Evolutionary conservation across 768 basidiomycete genomes (phyloP).

Genomic region (Lactarius akahatsu): DNA sequence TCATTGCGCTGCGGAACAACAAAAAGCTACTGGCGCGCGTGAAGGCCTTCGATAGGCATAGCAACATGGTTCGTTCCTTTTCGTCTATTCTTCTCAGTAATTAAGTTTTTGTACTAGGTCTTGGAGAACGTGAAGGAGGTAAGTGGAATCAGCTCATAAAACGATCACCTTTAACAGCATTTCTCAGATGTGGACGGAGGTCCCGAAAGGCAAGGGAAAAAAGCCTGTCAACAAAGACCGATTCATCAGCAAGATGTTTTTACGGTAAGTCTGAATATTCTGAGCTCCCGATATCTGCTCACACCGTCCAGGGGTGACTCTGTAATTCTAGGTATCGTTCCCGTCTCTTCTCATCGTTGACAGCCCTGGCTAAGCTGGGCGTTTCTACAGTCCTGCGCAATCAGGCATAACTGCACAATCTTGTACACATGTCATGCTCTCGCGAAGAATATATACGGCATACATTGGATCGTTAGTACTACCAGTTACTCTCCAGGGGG

Average conservation of each 20-base stretch:
- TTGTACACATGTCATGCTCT: not conserved
- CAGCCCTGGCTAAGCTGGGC: conserved; percentile 34
- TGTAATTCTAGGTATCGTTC: conserved; percentile 80
- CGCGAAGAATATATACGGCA: conserved; percentile 3
- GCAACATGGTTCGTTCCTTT: conserved; percentile 80
- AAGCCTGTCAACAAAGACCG: conserved; percentile 99
- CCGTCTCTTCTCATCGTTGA: conserved; percentile 31
- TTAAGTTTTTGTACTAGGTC: conserved; percentile 51
- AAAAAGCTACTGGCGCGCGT: conserved; percentile 95
- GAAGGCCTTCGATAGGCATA: conserved; percentile 98
- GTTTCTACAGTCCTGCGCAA: conserved; percentile 64
- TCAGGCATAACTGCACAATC: conserved; percentile 45
- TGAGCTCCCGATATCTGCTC: conserved; percentile 22
- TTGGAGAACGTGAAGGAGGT: conserved; percentile 98
- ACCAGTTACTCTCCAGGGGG: not conserved
- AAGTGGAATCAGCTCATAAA: conserved; percentile 9
- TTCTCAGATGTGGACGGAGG: conserved; percentile 96
- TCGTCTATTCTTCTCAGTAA: conserved; percentile 5
- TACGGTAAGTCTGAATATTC: conserved; percentile 55
- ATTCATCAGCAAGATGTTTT: conserved; percentile 99
- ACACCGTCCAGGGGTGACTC: conserved; percentile 77
- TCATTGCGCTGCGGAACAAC: conserved; percentile 97
- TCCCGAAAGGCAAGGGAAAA: conserved; percentile 97
- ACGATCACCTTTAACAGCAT: not conserved
- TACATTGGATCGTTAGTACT: conserved; percentile 6